Base-by-base conservation (phyloP, 2,329 filamentous ascomycete genomes). In the Beauveria sp. region DNA sequence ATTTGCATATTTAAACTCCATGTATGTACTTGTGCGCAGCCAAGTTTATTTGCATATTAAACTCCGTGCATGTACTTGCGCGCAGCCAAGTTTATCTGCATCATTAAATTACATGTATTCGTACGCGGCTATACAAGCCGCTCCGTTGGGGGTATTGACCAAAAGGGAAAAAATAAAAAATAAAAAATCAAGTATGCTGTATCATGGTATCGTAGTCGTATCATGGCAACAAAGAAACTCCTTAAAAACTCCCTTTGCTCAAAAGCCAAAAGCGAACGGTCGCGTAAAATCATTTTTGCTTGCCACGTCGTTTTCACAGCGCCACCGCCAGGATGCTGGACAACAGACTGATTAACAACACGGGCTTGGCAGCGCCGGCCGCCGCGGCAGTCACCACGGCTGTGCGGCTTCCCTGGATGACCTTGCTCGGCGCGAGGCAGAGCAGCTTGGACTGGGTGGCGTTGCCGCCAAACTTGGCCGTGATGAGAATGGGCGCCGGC, bases 401-500 rank as follows among this genome's bases (percentile, higher is more conserved):
- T 3, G 20, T 43, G 31, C 61, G 46, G 48, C 61, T 62, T 14
- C 61, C 61, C 54, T 58, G 22, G 22, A 40, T 1, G 14, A 62
- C 42, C 18, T 48, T 58, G 54, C 61, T 62, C 26, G 61, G 61
- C 38, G 61, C 53, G 9, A 62, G 46, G 42, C 61, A 62, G 2
- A 62, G n/a, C 16, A 62, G 53, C 42, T 62, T 58, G n/a, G 59
- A 48, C 26, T 43, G 26, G 12, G 53, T 34, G 38, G 12, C 31
- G 31, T 34, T 45, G 48, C 7, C 54, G 38, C 61, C 61, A 9
- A 53, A 0, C 12, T n/a, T 22, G n/a, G 48, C 40, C 5, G 53
- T 62, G 49, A 62, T 31, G 34, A 62, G 54, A 24, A 62, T 53
- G 16, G 61, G 61, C 48, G 42, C 61, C 2, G 61, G 61, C 18